phyloP scores from a whole-genome alignment of 129 eudicot species.

The Gnaphalium uliginosum region DNA sequence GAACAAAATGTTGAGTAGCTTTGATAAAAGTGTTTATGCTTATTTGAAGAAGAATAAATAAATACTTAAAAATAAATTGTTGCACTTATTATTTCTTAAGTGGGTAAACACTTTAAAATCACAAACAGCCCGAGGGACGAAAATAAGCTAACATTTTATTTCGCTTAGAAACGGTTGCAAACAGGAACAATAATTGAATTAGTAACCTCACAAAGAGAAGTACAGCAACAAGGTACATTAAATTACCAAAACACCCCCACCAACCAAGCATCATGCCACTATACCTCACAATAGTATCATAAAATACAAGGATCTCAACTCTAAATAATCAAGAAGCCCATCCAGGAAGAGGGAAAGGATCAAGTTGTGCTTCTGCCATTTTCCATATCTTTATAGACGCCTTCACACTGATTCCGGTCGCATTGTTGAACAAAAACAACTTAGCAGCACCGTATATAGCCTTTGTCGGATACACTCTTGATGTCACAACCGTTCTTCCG shows the following conservation, averaged over 20 bases:
- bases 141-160: background rate
- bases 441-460: conserved; percentile 70
- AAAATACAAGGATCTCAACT: background rate
- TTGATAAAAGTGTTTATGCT: background rate
- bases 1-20: background rate
- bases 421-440: conserved; percentile 78
- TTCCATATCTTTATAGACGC: conserved; percentile 77
- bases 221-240: conserved; percentile 3
- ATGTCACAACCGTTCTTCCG: conserved; percentile 78
- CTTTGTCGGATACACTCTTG: conserved; percentile 74
- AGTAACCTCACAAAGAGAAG: conserved; percentile 23
- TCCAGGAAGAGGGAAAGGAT: conserved; percentile 45
- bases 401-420: conserved; percentile 62
- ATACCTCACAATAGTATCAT: conserved; percentile 15
- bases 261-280: background rate
- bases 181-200: conserved; percentile 24
- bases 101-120: too few relatives aligned
- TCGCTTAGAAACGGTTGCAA: background rate
- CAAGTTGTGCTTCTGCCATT: conserved; percentile 53
- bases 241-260: conserved; percentile 13
- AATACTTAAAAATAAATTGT: background rate
- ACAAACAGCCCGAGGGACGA: background rate
- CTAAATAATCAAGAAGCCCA: conserved; percentile 17
- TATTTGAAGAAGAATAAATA: background rate
- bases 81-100: too few relatives aligned